Evolutionary conservation across 257 asterid genomes (phyloP).

Genomic region (Solanum arcanum): DNA sequence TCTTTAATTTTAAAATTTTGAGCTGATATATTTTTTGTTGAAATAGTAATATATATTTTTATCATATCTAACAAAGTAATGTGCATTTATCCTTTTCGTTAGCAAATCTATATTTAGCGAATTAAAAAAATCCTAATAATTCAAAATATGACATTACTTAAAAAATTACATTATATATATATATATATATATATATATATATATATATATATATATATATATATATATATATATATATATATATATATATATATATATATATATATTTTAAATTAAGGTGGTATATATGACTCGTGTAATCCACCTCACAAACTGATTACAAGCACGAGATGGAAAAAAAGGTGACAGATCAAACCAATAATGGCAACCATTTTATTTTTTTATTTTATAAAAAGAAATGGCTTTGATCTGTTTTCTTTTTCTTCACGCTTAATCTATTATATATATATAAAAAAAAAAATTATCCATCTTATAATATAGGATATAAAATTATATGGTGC

Average conservation of each 20-base stretch:
- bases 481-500: neutral
- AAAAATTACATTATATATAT: no score
- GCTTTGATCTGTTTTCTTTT: neutral
- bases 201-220: no score
- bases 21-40: no score
- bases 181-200: no score
- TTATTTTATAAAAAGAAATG: neutral
- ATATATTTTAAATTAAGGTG: no score
- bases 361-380: neutral
- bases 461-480: neutral
- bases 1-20: no score
- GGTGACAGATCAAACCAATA: neutral
- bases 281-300: neutral
- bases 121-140: no score
- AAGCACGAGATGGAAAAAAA: neutral
- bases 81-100: no score
- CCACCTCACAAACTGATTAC: constrained; percentile 1
- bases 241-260: no score
- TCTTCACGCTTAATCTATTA: neutral
- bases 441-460: neutral
- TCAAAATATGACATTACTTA: no score
- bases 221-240: no score
- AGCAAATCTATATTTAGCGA: neutral
- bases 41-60: no score
- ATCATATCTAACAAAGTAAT: neutral